Base-by-base conservation (phyloP, 2,329 filamentous ascomycete genomes). In the Penicillium sp. region DNA sequence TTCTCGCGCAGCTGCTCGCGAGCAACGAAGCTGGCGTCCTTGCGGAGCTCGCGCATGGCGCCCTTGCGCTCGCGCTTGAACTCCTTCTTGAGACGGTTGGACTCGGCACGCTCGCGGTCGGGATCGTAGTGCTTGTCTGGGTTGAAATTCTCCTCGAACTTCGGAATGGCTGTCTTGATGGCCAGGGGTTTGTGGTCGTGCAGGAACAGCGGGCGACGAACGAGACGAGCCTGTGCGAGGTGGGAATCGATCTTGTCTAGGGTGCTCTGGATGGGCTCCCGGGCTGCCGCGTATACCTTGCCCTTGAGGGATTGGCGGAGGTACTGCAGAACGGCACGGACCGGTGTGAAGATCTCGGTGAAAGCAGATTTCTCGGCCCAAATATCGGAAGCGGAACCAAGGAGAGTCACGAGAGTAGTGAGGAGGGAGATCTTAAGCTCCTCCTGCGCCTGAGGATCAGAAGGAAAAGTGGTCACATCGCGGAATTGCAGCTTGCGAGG, bases 121-220 rank as follows among this genome's bases (percentile, higher is more conserved):
- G 92, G 92, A 72, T 99, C 96, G 84, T 99, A 97, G 83, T 97
- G 94, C 79, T 92, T 93, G 79, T 90, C 86, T 3, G 94, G 94
- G 75, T 96, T 94, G 83, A 92, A 99, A 57, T 85, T 83, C 73
- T 97, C 93, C 78, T 97, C 94, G 78, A 97, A 99, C 76, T 96
- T 96, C 76, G 94, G 94, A 47, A 97, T 86, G 58, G 85, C 88
- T 8, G 86, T 87, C 75, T 93, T 93, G 80, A 97, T 96, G 23
- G 94, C 88, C 3, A 96, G 83, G 0, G 93, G 91, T 0, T 84
- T 84, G 81, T 99, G 94, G 76, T 94, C 84, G 78, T 99, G 94
- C 3, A 99, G 85, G 68, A 91, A 85, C 31, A 97, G 85, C 2
- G 92, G 91, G 9, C 90, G 87, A 39, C 93, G 91, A 42, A 82